phyloP scores from a whole-genome alignment of 345 rosid genomes.

The Gossypium sturtianum region DNA sequence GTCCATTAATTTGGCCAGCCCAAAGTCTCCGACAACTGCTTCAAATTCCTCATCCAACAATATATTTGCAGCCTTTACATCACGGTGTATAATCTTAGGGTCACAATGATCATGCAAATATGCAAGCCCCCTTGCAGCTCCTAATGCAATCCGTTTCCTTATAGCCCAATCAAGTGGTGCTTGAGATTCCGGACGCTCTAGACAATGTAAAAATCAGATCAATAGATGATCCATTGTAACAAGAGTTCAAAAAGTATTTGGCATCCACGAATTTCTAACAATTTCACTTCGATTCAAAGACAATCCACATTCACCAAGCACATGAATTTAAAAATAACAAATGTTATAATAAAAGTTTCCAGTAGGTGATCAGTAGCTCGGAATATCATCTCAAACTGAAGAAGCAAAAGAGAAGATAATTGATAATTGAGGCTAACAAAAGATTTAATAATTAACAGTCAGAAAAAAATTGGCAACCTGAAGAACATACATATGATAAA shows the following conservation, averaged over 20 bases:
- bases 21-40: slow-evolving; percentile 97
- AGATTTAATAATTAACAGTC: neutral
- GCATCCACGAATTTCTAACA: neutral
- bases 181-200: slow-evolving; percentile 54
- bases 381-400: neutral
- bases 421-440: neutral
- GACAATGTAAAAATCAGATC: slow-evolving; percentile 6
- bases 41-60: slow-evolving; percentile 88
- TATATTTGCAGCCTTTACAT: slow-evolving; percentile 95
- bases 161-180: slow-evolving; percentile 66
- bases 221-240: neutral
- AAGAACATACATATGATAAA: neutral
- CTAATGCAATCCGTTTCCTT: slow-evolving; percentile 69
- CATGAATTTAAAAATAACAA: neutral
- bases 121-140: slow-evolving; percentile 87
- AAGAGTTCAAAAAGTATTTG: no score
- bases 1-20: slow-evolving; percentile 88
- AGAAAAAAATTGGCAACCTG: neutral
- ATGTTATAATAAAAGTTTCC: neutral
- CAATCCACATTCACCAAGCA: neutral
- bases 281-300: neutral
- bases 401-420: neutral
- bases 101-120: slow-evolving; percentile 94
- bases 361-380: neutral
- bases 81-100: slow-evolving; percentile 94